phyloP scores from a whole-genome alignment of 2,329 filamentous ascomycete species.

The Aspergillus arachidicola region DNA sequence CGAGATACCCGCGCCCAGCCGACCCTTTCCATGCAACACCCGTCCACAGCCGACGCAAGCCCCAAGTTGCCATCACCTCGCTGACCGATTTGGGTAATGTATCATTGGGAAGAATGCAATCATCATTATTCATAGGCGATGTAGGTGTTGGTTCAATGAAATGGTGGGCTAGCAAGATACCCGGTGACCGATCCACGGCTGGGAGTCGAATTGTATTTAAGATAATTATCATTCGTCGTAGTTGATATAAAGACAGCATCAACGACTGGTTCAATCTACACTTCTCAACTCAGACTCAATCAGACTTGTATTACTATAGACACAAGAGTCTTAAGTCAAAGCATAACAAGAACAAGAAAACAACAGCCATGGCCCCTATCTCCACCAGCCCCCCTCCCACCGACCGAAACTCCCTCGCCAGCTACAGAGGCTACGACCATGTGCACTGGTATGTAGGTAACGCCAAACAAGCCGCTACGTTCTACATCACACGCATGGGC shows the following conservation, averaged over 20 bases:
- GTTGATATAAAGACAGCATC: neutral
- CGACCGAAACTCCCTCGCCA: constrained; percentile 29
- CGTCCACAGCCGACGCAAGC: constrained; percentile 19
- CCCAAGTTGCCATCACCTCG: constrained; percentile 1
- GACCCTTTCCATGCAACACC: constrained; percentile 8
- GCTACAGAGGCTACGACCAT: constrained; percentile 82
- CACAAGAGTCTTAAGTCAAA: neutral
- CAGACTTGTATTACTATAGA: neutral
- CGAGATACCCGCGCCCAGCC: constrained; percentile 23
- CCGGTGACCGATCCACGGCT: neutral
- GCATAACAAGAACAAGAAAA: neutral
- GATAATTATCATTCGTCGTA: neutral
- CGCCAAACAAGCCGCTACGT: constrained; percentile 89
- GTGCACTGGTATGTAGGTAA: constrained; percentile 97
- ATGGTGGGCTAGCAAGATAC: constrained; percentile 1
- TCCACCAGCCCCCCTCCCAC: constrained; percentile 29
- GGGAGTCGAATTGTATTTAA: neutral
- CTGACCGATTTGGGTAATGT: neutral
- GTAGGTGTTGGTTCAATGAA: neutral
- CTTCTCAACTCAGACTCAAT: neutral
- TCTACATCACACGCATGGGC: constrained; percentile 85
- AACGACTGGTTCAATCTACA: neutral
- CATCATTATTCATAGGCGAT: neutral
- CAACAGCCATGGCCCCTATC: constrained; percentile 33
- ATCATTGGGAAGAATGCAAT: neutral